phyloP scores from a whole-genome alignment of 768 basidiomycete genomes.

The Podaxis rugospora region DNA sequence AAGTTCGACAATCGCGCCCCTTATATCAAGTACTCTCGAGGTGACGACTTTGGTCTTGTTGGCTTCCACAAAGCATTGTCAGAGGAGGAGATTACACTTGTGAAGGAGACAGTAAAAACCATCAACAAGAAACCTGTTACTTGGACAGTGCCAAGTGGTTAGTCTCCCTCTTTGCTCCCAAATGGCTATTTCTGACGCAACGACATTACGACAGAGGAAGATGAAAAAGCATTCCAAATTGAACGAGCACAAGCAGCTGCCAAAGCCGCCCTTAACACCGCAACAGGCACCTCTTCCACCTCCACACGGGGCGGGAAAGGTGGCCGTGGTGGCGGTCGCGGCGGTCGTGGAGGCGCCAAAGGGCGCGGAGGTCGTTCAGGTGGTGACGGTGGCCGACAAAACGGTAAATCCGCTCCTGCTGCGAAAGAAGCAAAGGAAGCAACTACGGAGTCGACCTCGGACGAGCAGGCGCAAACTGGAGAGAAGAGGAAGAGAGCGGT shows the following conservation, averaged over 20 bases:
- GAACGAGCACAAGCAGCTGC: constrained; percentile 72
- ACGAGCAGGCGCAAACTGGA: constrained; percentile 43
- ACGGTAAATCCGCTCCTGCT: constrained; percentile 27
- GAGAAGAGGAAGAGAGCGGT: constrained; percentile 76
- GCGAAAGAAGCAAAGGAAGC: constrained; percentile 30
- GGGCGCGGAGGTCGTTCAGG: constrained; percentile 33
- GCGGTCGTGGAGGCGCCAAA: constrained; percentile 43
- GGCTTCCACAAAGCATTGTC: constrained; percentile 63
- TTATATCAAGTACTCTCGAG: constrained; percentile 46
- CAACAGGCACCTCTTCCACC: constrained; percentile 18
- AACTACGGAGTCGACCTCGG: constrained; percentile 12
- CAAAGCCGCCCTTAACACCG: constrained; percentile 26
- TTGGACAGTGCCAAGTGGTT: constrained; percentile 63
- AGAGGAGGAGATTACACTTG: constrained; percentile 68
- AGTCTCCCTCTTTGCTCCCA: not conserved
- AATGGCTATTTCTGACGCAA: not conserved
- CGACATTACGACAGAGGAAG: constrained; percentile 46
- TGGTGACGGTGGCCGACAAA: constrained; percentile 36
- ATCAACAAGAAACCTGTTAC: constrained; percentile 61
- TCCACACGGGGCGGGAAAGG: constrained; percentile 20
- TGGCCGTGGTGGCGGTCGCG: constrained; percentile 26
- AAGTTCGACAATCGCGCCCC: constrained; percentile 45
- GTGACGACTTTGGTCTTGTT: constrained; percentile 46
- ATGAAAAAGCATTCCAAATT: constrained; percentile 68
- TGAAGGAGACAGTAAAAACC: constrained; percentile 61